Percentiles rank a stretch among this genome's conserved stretches.
phyloP scores from a whole-genome alignment of 1,284 basidiomycete genomes.

The Fomitopsis betulina region DNA sequence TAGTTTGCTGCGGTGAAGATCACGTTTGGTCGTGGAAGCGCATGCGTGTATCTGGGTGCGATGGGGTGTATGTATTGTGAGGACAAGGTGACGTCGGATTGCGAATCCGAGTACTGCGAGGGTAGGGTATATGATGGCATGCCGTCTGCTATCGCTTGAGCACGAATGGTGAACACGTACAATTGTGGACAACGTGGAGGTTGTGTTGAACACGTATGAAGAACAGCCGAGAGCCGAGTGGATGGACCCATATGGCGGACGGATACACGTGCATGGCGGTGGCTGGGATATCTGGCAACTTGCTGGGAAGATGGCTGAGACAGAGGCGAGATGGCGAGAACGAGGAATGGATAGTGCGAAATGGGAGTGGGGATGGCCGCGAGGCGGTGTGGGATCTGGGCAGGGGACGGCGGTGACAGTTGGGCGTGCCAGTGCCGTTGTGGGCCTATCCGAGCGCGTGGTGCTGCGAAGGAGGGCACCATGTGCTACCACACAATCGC shows the following conservation, averaged over 20 bases:
- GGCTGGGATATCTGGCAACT: neutral
- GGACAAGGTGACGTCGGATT: conserved; percentile 7
- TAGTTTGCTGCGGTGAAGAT: conserved; percentile 6
- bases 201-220: neutral
- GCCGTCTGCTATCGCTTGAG: neutral
- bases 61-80: neutral
- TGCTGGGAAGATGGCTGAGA: neutral
- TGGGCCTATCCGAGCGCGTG: conserved; percentile 17
- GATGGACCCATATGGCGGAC: neutral
- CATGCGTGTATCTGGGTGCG: neutral
- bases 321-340: neutral
- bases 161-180: neutral
- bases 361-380: neutral
- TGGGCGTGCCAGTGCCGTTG: conserved; percentile 8
- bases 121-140: neutral
- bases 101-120: neutral
- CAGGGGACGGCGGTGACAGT: neutral
- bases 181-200: neutral
- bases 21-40: neutral
- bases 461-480: conserved; percentile 20
- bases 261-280: neutral
- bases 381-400: conserved; percentile 1
- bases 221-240: neutral
- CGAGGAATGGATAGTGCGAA: neutral
- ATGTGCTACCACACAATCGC: conserved; percentile 21